Percentiles rank a stretch among this genome's conserved stretches.
These are phyloP conservation scores for Moricandia arvensis DNA, from an alignment of 345 rosid species.

Conservation along the genomic window DNA sequence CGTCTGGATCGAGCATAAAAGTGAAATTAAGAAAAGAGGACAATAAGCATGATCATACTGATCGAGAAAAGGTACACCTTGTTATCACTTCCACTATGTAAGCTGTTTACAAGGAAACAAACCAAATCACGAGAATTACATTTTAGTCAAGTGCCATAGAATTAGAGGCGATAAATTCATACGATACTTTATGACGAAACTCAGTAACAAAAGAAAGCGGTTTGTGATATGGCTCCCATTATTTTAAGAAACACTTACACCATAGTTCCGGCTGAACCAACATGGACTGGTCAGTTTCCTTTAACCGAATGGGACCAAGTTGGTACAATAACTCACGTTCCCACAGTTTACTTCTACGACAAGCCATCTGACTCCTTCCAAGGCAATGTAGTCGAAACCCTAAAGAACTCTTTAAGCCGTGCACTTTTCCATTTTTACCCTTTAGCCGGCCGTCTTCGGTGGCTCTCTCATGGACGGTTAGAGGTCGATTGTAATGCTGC, in stretches of 20 bases:
- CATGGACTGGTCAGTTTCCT: constrained; percentile 40
- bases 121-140: constrained; percentile 31
- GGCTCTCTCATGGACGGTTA: too few species aligned
- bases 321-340: too few species aligned
- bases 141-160: not conserved
- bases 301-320: constrained; percentile 61
- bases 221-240: constrained; percentile 22
- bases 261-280: constrained; percentile 46
- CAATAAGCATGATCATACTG: constrained; percentile 27
- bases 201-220: not conserved
- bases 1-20: too few species aligned
- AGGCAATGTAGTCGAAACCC: too few species aligned
- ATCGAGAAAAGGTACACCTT: too few species aligned
- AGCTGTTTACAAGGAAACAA: constrained; percentile 36
- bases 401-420: too few species aligned
- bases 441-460: too few species aligned
- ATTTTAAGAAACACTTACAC: constrained; percentile 3
- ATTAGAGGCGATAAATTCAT: not conserved
- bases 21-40: not conserved
- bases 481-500: too few species aligned
- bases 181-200: not conserved
- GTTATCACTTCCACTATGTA: constrained; percentile 19
- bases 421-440: too few species aligned
- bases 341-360: too few species aligned
- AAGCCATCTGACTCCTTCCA: too few species aligned